These are phyloP conservation scores for Cystobasidium tubakii DNA, from an alignment of 768 basidiomycete species.

Conservation along the genomic window DNA sequence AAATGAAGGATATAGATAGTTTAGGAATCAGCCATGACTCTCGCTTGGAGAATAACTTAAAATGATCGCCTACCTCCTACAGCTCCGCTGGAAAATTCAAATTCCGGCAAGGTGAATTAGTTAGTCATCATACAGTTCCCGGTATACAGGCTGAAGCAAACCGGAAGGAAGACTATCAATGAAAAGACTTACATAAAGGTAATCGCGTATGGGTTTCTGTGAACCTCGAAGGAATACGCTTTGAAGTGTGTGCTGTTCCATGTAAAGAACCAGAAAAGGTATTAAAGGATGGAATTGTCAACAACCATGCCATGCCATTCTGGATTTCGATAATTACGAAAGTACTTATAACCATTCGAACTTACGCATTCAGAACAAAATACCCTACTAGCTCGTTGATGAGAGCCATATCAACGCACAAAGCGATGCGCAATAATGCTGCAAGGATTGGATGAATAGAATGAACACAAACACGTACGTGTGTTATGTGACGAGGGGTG, in stretches of 20 bases:
- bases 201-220: background rate
- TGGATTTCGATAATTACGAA: no score
- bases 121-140: background rate
- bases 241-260: background rate
- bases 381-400: slow-evolving; percentile 8
- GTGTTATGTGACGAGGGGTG: no score
- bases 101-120: background rate
- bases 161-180: no score
- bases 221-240: background rate
- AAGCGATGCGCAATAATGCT: background rate
- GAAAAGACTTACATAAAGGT: background rate
- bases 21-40: no score
- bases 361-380: background rate
- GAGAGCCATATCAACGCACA: slow-evolving; percentile 5
- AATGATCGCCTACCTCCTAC: background rate
- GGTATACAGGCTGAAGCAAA: no score
- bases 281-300: background rate
- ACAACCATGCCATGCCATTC: no score
- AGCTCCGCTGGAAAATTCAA: background rate
- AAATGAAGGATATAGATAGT: no score
- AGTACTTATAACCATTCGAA: no score
- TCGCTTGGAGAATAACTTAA: no score
- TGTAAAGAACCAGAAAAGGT: background rate
- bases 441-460: background rate
- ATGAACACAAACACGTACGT: background rate